Evolutionary conservation across 2,329 filamentous ascomycete genomes (phyloP).

Genomic region (Cryphonectria parasitica): DNA sequence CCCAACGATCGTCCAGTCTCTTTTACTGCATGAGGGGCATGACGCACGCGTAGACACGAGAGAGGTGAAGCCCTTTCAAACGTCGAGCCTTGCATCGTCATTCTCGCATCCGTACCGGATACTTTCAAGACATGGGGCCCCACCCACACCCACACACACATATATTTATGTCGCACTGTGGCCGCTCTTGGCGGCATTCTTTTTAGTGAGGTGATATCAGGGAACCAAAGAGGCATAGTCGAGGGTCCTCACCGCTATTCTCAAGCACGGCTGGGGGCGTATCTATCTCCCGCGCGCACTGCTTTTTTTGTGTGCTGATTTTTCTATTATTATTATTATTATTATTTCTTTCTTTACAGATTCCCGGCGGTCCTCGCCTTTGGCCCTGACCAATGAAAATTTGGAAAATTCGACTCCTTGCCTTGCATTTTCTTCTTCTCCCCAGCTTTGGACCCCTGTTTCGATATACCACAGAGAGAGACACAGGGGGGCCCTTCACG

Average conservation of each 20-base stretch:
- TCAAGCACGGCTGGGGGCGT: slow-evolving; percentile 26
- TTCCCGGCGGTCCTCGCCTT: slow-evolving; percentile 6
- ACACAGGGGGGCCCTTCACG: slow-evolving; percentile 21
- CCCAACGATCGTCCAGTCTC: neutral
- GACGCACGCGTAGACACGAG: neutral
- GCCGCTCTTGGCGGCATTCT: slow-evolving; percentile 24
- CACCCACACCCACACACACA: slow-evolving; percentile 18
- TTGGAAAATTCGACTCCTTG: slow-evolving; percentile 16
- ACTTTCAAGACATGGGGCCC: slow-evolving; percentile 12
- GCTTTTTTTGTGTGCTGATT: neutral
- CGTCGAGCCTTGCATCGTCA: slow-evolving; percentile 22
- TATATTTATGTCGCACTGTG: slow-evolving; percentile 28
- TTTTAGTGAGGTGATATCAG: slow-evolving; percentile 30
- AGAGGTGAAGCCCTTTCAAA: slow-evolving; percentile 8
- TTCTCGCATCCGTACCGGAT: slow-evolving; percentile 17
- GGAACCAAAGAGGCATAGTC: slow-evolving; percentile 21
- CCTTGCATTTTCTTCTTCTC: neutral
- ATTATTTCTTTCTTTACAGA: too few relatives aligned
- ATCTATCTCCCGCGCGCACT: slow-evolving; percentile 22
- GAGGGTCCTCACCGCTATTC: slow-evolving; percentile 30
- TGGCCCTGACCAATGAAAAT: slow-evolving; percentile 24
- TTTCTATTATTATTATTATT: too few relatives aligned
- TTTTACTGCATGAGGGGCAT: neutral
- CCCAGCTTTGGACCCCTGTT: slow-evolving; percentile 11
- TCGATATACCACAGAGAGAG: slow-evolving; percentile 1